Conservation (phyloP, 208 protist genomes). For the Trichomonas gallinae region DNA sequence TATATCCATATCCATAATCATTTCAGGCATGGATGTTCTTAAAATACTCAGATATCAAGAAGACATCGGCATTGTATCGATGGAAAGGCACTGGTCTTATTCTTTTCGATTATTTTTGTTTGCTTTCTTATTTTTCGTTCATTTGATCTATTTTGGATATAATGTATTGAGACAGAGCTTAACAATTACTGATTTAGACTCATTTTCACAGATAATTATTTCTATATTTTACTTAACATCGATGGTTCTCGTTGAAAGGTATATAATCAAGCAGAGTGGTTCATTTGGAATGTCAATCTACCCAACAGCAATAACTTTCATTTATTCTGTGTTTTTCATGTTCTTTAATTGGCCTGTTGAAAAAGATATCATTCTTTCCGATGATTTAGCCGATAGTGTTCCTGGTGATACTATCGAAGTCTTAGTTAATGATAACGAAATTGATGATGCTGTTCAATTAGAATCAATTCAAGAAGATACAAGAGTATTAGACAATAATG, state of each 20-base stretch:
- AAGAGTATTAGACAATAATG: too few relatives aligned
- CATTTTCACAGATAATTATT: background rate
- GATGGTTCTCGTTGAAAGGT: background rate
- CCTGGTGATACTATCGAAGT: too few relatives aligned
- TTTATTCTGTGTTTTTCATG: background rate
- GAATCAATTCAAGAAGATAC: too few relatives aligned
- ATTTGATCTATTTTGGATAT: background rate
- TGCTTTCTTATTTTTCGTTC: background rate
- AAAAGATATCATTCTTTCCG: background rate
- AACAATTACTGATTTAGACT: background rate
- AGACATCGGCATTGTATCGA: background rate
- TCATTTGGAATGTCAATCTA: background rate
- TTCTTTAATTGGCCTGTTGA: background rate
- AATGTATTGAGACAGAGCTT: background rate
- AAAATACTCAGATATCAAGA: background rate
- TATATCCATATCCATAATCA: background rate
- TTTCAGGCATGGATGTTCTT: background rate
- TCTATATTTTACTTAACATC: background rate
- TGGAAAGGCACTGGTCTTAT: background rate
- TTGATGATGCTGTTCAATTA: too few relatives aligned
- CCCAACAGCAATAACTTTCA: background rate
- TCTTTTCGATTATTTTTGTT: background rate
- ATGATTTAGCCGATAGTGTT: too few relatives aligned
- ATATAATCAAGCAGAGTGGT: background rate
- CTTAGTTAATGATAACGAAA: too few relatives aligned